phyloP scores from a whole-genome alignment of 2,329 filamentous ascomycete genomes.

The Keithomyces neogunnii region DNA sequence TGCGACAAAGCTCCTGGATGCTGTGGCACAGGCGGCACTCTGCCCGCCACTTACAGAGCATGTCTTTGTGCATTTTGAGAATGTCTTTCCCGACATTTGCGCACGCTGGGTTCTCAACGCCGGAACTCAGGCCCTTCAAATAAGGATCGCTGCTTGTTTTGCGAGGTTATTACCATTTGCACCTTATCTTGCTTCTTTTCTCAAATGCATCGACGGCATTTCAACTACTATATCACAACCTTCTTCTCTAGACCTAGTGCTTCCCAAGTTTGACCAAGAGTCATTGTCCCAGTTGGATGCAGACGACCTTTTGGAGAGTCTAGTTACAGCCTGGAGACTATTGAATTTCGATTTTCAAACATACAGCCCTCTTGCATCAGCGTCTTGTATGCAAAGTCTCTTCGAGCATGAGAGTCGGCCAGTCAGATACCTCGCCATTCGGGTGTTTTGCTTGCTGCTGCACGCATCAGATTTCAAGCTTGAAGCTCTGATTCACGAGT shows the following conservation, averaged over 20 bases:
- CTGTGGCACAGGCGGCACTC: slow-evolving; percentile 61
- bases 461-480: slow-evolving; percentile 72
- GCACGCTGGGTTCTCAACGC: slow-evolving; percentile 62
- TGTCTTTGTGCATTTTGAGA: slow-evolving; percentile 67
- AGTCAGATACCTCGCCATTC: slow-evolving; percentile 73
- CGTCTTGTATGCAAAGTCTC: slow-evolving; percentile 58
- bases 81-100: slow-evolving; percentile 72
- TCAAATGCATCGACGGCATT: slow-evolving; percentile 38
- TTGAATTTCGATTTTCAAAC: slow-evolving; percentile 64
- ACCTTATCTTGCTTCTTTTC: slow-evolving; percentile 67
- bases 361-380: slow-evolving; percentile 58
- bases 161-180: slow-evolving; percentile 74
- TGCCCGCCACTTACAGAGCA: slow-evolving; percentile 60
- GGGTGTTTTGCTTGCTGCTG: slow-evolving; percentile 71
- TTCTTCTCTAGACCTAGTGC: slow-evolving; percentile 20
- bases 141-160: slow-evolving; percentile 58
- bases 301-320: slow-evolving; percentile 17
- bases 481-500: slow-evolving; percentile 58
- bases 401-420: slow-evolving; percentile 51
- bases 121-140: slow-evolving; percentile 27
- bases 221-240: slow-evolving; percentile 5
- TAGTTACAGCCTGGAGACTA: slow-evolving; percentile 60
- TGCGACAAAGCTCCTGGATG: slow-evolving; percentile 60
- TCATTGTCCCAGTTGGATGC: slow-evolving; percentile 14
- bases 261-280: slow-evolving; percentile 20